These are phyloP conservation scores for Turritis glabra DNA, from an alignment of 345 rosid species.

Conservation along the genomic window DNA sequence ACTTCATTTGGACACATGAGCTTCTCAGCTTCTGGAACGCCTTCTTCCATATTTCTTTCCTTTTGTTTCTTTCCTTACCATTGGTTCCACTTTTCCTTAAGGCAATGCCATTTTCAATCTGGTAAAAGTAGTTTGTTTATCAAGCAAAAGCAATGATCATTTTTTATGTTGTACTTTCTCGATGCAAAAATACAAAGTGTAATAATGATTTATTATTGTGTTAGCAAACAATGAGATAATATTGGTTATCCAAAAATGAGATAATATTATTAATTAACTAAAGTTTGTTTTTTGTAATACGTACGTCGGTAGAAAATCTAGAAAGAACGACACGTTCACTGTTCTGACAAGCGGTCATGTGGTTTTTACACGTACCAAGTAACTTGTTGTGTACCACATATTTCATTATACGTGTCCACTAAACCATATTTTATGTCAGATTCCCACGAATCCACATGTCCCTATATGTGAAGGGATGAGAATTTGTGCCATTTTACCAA, in stretches of 20 bases:
- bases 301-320: constrained; percentile 1
- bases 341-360: constrained; percentile 8
- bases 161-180: not conserved
- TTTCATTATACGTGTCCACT: not conserved
- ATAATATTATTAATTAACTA: not conserved
- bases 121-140: not conserved
- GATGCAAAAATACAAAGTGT: not conserved
- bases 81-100: constrained; percentile 2
- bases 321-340: constrained; percentile 15
- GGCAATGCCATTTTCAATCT: not conserved
- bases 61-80: constrained; percentile 2
- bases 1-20: constrained; percentile 20
- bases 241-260: not conserved
- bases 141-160: not conserved
- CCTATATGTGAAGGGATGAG: not conserved
- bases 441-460: not conserved
- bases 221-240: not conserved
- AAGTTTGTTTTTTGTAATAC: not conserved
- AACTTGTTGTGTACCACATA: constrained; percentile 11
- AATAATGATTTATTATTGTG: not conserved
- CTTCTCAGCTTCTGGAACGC: constrained; percentile 44
- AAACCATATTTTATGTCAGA: not conserved
- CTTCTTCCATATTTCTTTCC: constrained; percentile 49
- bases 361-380: constrained; percentile 30
- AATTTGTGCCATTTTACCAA: not conserved